Evolutionary conservation across 768 basidiomycete genomes (phyloP).

Genomic region (Agrocybe praecox): DNA sequence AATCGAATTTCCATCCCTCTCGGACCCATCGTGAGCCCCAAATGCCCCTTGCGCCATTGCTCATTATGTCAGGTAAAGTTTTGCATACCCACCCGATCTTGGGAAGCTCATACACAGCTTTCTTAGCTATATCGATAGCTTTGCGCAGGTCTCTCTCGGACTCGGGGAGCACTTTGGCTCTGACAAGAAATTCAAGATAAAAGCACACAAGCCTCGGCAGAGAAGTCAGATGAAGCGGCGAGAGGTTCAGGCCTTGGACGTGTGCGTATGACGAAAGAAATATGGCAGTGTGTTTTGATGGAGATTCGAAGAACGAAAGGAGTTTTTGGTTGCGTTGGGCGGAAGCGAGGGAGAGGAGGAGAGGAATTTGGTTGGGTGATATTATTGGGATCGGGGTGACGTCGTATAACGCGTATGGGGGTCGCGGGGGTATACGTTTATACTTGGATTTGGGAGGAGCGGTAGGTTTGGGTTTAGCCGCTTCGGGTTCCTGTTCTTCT

Average conservation of each 20-base stretch:
- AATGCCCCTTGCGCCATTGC: constrained; percentile 13
- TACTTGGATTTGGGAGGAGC: constrained; percentile 4
- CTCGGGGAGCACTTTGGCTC: constrained; percentile 57
- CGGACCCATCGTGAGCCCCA: constrained; percentile 21
- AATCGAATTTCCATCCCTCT: constrained; percentile 8
- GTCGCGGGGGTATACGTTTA: constrained; percentile 28
- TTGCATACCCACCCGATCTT: constrained; percentile 26
- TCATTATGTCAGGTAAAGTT: constrained; percentile 41
- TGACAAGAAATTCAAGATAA: constrained; percentile 63
- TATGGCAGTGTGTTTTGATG: constrained; percentile 51
- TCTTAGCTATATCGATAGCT: constrained; percentile 42
- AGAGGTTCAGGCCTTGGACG: constrained; percentile 66
- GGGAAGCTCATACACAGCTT: constrained; percentile 47
- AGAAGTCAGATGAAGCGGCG: constrained; percentile 41
- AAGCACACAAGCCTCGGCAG: constrained; percentile 59
- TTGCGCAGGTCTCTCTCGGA: constrained; percentile 43
- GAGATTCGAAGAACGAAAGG: constrained; percentile 58
- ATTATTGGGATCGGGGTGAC: constrained; percentile 30
- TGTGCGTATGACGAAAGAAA: constrained; percentile 72
- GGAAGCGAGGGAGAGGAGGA: constrained; percentile 36
- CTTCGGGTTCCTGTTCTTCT: neutral
- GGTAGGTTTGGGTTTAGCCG: neutral
- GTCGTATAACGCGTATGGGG: constrained; percentile 41
- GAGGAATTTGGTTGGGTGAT: constrained; percentile 40
- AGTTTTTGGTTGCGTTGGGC: constrained; percentile 45